Conservation (phyloP, 2,329 filamentous ascomycete species). For the Penicillium verrucosum region DNA sequence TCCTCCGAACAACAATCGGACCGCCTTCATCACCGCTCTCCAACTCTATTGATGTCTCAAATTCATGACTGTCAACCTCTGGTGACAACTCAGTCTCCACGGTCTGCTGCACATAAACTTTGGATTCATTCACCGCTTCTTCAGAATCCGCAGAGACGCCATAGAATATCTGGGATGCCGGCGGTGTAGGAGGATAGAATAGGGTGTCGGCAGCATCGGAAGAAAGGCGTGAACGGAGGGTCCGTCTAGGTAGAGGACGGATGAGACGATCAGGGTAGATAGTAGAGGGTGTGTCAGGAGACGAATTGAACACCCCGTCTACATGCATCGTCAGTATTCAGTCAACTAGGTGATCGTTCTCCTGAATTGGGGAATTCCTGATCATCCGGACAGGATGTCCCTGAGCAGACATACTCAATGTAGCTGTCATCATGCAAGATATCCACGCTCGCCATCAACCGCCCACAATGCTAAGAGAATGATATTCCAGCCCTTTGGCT, state of each 20-base stretch:
- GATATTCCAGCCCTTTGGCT: conserved; percentile 18
- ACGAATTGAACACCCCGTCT: conserved; percentile 51
- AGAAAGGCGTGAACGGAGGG: conserved; percentile 81
- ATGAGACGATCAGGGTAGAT: conserved; percentile 89
- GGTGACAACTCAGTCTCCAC: conserved; percentile 39
- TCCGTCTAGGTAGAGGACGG: conserved; percentile 83
- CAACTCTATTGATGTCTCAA: conserved; percentile 54
- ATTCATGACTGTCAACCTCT: conserved; percentile 41
- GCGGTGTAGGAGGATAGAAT: conserved; percentile 71
- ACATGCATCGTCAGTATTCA: conserved; percentile 38
- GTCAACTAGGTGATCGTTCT: conserved; percentile 27
- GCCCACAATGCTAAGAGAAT: conserved; percentile 21
- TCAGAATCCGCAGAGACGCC: conserved; percentile 61
- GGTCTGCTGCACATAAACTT: conserved; percentile 47
- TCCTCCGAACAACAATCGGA: conserved; percentile 43
- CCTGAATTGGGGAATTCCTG: conserved; percentile 6
- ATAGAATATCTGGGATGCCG: conserved; percentile 71
- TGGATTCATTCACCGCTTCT: conserved; percentile 49
- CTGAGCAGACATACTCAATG: conserved; percentile 41
- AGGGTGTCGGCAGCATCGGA: conserved; percentile 80
- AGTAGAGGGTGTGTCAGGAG: conserved; percentile 70
- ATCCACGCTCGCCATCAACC: conserved; percentile 30
- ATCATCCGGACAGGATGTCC: conserved; percentile 10
- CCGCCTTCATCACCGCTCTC: conserved; percentile 63
- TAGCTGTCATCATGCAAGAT: conserved; percentile 42